Evolutionary conservation across 106 monocot genomes (phyloP).

Genomic region (Acanthochlamys bracteata): DNA sequence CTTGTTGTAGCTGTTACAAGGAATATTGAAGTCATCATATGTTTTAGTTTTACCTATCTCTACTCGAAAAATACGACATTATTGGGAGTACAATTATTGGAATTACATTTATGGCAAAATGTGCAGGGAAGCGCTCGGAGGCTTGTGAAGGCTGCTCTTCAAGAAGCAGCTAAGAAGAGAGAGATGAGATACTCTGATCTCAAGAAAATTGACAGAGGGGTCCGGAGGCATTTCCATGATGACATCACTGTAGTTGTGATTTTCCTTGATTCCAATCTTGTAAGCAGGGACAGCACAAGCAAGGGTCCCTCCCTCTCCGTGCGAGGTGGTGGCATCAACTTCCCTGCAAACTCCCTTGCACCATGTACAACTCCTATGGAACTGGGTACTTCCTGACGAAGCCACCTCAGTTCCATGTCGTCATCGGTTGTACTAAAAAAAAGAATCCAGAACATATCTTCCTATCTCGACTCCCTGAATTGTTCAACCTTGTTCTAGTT

Average conservation of each 20-base stretch:
- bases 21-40: too few species aligned
- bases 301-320: conserved; percentile 38
- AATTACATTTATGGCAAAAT: background rate
- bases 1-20: too few species aligned
- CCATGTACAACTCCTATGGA: conserved; percentile 21
- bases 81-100: background rate
- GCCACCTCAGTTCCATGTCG: background rate
- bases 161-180: conserved; percentile 63
- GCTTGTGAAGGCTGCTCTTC: conserved; percentile 52
- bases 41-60: too few species aligned
- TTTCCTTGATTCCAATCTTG: conserved; percentile 43
- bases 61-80: too few species aligned
- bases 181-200: conserved; percentile 74
- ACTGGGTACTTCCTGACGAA: conserved; percentile 6
- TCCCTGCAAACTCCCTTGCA: conserved; percentile 36
- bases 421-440: conserved; percentile 9
- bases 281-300: conserved; percentile 28
- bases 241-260: conserved; percentile 60
- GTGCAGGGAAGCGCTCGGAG: conserved; percentile 55
- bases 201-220: conserved; percentile 62
- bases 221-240: conserved; percentile 68
- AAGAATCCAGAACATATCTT: background rate
- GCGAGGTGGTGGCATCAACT: conserved; percentile 46
- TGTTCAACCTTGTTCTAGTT: background rate
- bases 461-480: background rate